Percentiles rank a stretch among this genome's conserved stretches.
phyloP scores from a whole-genome alignment of 2,329 filamentous ascomycete genomes.

The Periconia macrospinosa region DNA sequence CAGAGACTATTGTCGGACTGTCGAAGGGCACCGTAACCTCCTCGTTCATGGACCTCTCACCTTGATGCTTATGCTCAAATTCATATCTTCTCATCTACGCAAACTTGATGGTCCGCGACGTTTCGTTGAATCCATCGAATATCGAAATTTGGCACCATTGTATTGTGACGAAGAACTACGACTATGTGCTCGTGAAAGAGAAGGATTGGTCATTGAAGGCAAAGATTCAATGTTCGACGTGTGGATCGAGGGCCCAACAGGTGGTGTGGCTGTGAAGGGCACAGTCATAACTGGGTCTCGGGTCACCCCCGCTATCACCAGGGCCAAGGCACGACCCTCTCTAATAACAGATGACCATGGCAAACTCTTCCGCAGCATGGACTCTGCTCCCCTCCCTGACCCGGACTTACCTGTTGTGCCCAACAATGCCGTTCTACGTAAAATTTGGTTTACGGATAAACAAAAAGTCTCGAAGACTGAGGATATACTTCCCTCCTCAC shows the following conservation, averaged over 20 bases:
- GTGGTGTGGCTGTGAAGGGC: conserved; percentile 50
- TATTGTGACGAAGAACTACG: conserved; percentile 72
- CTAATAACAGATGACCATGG: too few relatives aligned
- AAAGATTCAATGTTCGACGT: conserved; percentile 34
- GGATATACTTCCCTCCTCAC: too few relatives aligned
- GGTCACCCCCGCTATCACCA: too few relatives aligned
- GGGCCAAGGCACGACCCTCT: too few relatives aligned
- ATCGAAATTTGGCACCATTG: conserved; percentile 80
- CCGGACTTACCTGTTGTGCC: too few relatives aligned
- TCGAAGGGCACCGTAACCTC: conserved; percentile 74
- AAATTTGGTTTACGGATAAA: too few relatives aligned
- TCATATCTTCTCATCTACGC: conserved; percentile 60
- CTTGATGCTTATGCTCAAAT: conserved; percentile 73
- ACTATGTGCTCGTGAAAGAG: conserved; percentile 65
- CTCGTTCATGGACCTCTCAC: conserved; percentile 87
- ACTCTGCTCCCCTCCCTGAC: too few relatives aligned
- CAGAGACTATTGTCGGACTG: conserved; percentile 64
- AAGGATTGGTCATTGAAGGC: conserved; percentile 10
- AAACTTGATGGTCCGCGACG: conserved; percentile 19
- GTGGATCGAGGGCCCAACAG: conserved; percentile 46
- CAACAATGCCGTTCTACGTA: too few relatives aligned
- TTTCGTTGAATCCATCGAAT: conserved; percentile 64
- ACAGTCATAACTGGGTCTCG: conserved; percentile 17
- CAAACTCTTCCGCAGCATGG: too few relatives aligned
- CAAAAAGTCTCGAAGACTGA: too few relatives aligned